phyloP scores from a whole-genome alignment of 257 asterid species.

The Solanum arcanum region DNA sequence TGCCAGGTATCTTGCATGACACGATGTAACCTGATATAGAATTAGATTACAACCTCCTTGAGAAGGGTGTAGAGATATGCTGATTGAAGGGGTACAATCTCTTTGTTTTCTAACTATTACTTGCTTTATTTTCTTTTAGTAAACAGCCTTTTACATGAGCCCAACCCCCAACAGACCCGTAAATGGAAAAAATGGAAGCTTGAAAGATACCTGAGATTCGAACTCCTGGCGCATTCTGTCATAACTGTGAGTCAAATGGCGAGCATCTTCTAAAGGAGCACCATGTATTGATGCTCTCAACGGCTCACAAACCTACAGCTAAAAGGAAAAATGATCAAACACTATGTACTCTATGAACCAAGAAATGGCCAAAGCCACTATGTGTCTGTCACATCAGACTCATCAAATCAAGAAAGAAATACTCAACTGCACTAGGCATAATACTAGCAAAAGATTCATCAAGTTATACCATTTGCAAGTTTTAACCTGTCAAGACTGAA shows the following conservation, averaged over 20 bases:
- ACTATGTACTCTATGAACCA: neutral
- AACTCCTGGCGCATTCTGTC: constrained; percentile 82
- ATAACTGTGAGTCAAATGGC: constrained; percentile 76
- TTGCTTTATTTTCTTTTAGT: neutral
- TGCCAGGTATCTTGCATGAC: neutral
- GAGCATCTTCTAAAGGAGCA: constrained; percentile 97
- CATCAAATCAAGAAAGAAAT: neutral
- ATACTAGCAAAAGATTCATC: neutral
- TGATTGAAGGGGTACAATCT: neutral
- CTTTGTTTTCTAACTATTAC: neutral
- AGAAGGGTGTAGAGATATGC: neutral
- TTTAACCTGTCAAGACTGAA: neutral
- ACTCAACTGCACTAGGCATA: neutral
- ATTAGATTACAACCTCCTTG: neutral
- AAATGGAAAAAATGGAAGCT: neutral
- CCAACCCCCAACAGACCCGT: neutral
- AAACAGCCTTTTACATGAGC: neutral
- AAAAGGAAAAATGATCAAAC: neutral
- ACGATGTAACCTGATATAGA: neutral
- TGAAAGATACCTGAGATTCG: constrained; percentile 60
- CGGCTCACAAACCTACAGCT: constrained; percentile 69
- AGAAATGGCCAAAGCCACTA: neutral
- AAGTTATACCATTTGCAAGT: neutral
- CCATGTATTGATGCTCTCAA: constrained; percentile 57
- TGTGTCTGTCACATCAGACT: neutral